These are phyloP conservation scores for Penicillium malachiteum DNA, from an alignment of 495 filamentous ascomycete species.

Conservation along the genomic window DNA sequence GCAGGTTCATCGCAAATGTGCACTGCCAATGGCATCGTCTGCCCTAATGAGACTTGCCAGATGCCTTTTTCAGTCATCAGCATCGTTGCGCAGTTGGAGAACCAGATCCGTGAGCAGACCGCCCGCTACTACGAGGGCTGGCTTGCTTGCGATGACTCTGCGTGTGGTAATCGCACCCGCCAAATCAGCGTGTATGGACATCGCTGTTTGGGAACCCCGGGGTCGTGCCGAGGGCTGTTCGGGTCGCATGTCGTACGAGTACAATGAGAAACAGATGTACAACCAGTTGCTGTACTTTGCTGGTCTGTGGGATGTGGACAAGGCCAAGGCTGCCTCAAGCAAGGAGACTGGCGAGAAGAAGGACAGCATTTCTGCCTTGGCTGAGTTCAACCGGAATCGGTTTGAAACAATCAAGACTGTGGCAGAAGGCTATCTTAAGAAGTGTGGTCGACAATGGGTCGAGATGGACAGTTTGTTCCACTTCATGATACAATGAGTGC, in stretches of 20 bases:
- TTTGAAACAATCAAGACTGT: constrained; percentile 74
- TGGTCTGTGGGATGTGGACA: constrained; percentile 85
- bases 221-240: constrained; percentile 78
- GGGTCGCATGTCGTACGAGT: constrained; percentile 88
- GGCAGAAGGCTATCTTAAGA: constrained; percentile 86
- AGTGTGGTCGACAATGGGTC: constrained; percentile 94
- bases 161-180: constrained; percentile 82
- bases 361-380: constrained; percentile 68
- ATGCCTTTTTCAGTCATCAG: constrained; percentile 66
- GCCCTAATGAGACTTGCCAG: constrained; percentile 60
- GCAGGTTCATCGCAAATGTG: constrained; percentile 54
- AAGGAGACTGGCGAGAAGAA: constrained; percentile 47
- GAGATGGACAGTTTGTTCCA: constrained; percentile 90
- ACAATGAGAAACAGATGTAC: constrained; percentile 83
- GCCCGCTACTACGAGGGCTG: constrained; percentile 88
- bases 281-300: constrained; percentile 92
- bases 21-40: constrained; percentile 71
- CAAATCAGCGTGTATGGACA: constrained; percentile 91
- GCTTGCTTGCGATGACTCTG: constrained; percentile 84
- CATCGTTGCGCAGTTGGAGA: constrained; percentile 82
- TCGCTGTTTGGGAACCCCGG: constrained; percentile 80
- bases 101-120: constrained; percentile 72
- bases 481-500: constrained; percentile 53
- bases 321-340: constrained; percentile 56
- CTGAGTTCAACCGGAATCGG: constrained; percentile 71